Conservation (phyloP, 192 early-diverging fungal species). For the Backusella psychrophila region DNA sequence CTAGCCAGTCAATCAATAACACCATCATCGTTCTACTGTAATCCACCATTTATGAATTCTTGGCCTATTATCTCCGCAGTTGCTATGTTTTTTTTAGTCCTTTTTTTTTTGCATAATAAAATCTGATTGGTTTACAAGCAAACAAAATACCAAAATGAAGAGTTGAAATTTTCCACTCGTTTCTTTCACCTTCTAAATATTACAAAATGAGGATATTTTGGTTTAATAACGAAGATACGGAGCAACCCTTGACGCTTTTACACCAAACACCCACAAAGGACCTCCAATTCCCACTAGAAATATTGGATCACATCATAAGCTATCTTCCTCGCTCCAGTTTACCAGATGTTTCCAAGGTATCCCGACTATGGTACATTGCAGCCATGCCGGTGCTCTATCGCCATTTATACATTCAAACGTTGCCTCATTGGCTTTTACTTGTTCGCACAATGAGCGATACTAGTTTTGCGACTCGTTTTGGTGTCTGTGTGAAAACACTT, state of each 20-base stretch:
- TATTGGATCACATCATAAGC: slow-evolving; percentile 4
- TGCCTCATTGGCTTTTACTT: slow-evolving; percentile 12
- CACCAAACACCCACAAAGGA: not conserved
- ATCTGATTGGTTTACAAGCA: not conserved
- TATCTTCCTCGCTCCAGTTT: slow-evolving; percentile 16
- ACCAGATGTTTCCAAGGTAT: not conserved
- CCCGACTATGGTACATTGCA: not conserved
- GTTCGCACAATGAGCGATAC: not conserved
- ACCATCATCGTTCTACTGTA: no score
- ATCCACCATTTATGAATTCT: no score
- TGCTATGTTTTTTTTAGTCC: no score
- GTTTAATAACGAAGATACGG: not conserved
- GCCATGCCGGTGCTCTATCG: slow-evolving; percentile 14
- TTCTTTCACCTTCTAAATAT: not conserved
- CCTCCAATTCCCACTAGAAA: slow-evolving; percentile 8
- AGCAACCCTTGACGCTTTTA: not conserved
- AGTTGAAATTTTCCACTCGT: not conserved
- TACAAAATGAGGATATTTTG: slow-evolving; percentile 1
- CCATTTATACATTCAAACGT: slow-evolving; percentile 16
- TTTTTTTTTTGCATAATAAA: not conserved
- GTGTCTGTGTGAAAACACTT: not conserved
- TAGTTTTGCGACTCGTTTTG: not conserved
- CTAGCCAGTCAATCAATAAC: no score
- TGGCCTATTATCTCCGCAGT: no score
- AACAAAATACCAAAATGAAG: not conserved